Evolutionary conservation across 2,329 filamentous ascomycete genomes (phyloP).

Genomic region (Phaeosphaeriaceae sp.): DNA sequence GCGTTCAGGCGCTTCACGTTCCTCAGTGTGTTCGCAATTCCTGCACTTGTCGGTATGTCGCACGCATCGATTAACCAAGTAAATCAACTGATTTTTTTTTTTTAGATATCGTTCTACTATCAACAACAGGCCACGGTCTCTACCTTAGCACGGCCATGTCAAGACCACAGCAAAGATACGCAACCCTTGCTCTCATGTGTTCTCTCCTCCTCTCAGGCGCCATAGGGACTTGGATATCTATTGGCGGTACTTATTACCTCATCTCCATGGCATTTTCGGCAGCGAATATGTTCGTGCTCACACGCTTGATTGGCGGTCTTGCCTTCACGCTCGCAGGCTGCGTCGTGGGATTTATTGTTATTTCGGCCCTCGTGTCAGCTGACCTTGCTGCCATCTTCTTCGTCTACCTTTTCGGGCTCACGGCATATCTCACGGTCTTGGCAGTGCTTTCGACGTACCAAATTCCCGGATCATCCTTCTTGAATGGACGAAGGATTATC

Average conservation of each 20-base stretch:
- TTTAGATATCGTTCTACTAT: constrained; percentile 65
- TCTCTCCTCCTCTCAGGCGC: constrained; percentile 67
- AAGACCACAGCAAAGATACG: constrained; percentile 58
- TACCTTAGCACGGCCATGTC: constrained; percentile 68
- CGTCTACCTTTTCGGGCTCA: constrained; percentile 65
- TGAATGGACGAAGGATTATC: constrained; percentile 65
- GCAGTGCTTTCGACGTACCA: constrained; percentile 56
- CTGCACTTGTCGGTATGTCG: constrained; percentile 60
- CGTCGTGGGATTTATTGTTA: constrained; percentile 61
- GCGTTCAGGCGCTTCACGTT: constrained; percentile 63
- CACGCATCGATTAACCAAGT: not conserved
- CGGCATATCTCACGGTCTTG: constrained; percentile 66
- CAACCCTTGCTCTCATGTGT: constrained; percentile 66
- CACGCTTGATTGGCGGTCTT: constrained; percentile 60
- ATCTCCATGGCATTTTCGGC: constrained; percentile 64
- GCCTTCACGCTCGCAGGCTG: constrained; percentile 61
- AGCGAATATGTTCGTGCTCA: constrained; percentile 64
- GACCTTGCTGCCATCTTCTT: constrained; percentile 64
- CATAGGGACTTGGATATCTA: constrained; percentile 70
- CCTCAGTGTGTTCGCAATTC: constrained; percentile 68
- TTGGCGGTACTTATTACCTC: constrained; percentile 69
- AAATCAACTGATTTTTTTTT: constrained; percentile 11
- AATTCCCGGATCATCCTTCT: constrained; percentile 62
- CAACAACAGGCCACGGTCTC: constrained; percentile 66
- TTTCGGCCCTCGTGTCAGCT: constrained; percentile 54